Conservation (phyloP, 192 early-diverging fungal species). For the Coemansia reversa region DNA sequence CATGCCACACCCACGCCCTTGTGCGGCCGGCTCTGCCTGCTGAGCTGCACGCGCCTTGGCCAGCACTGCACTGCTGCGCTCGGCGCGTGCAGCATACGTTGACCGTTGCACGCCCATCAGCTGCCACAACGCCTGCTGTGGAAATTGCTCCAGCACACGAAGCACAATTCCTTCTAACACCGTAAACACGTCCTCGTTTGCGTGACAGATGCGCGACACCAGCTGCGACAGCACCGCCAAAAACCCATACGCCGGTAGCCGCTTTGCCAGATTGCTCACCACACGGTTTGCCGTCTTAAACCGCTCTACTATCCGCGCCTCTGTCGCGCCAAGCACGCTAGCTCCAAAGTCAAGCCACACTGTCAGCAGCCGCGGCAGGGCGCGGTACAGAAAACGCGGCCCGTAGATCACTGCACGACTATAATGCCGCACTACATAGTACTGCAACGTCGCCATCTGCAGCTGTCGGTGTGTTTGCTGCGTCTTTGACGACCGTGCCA, state of each 20-base stretch:
- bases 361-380: conserved; percentile 80
- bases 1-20: conserved; percentile 21
- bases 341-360: conserved; percentile 78
- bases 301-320: conserved; percentile 36
- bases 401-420: conserved; percentile 62
- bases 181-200: conserved; percentile 62
- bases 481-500: conserved; percentile 14
- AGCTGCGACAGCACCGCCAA: conserved; percentile 82
- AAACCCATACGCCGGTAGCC: conserved; percentile 69
- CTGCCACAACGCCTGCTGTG: conserved; percentile 88
- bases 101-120: conserved; percentile 73
- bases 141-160: conserved; percentile 67
- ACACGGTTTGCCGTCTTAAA: conserved; percentile 58
- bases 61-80: conserved; percentile 65
- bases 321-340: conserved; percentile 17
- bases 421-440: conserved; percentile 48
- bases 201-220: conserved; percentile 81
- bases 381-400: conserved; percentile 78
- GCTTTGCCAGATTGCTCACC: conserved; percentile 56
- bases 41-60: conserved; percentile 57
- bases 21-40: conserved; percentile 3
- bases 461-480: conserved; percentile 20
- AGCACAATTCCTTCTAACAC: conserved; percentile 71
- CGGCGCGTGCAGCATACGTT: conserved; percentile 60
- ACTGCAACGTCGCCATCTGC: conserved; percentile 43